Base-by-base conservation (phyloP, 805 yeast genomes). In the Candida easanensis region DNA sequence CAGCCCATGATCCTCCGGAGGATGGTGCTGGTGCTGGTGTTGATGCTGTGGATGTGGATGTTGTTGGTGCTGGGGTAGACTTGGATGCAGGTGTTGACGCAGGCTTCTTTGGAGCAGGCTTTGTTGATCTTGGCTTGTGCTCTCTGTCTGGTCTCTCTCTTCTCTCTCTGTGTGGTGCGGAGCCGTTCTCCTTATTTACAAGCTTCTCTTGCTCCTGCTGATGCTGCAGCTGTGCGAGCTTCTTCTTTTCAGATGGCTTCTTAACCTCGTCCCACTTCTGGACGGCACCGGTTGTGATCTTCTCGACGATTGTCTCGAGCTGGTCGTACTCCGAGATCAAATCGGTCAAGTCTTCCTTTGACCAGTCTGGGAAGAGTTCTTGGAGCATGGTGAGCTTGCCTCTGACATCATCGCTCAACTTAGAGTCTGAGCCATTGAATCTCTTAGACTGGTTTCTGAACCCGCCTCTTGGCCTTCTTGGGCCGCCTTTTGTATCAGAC, bases 311-410 rank as follows among this genome's bases (percentile, higher is more conserved):
- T 34, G 77, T 74, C 60, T 84, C 95, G 53, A 89, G 71, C 61
- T 85, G 89, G 50, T 80, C 73, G 50, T 83, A 77, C 66, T 93
- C 98, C 45, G 73, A 72, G 54, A 90, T 80, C 46, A 88, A 80
- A 41, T 83, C 78, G 36, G 73, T 68, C 61, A 93, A 79, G 62
- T 93, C 99, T 22, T 86, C 95, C 42, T 76, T 72, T 37, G 86
- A 77, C 99, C 99, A 93, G 61, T 87, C 96, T 34, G 97, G 96
- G 70, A 93, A 90, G 71, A 93, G 74, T 66, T 91, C 98, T 39
- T 74, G 65, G 54, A 91, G 76, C 28, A 85, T 78, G 41, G 66
- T 66, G 46, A 78, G 70, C 61, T 76, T 70, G 42, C 55, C 55
- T 45, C 62, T 62, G 36, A 58, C 47, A 38, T 63, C 69, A 33